These are phyloP conservation scores for Arthroderma uncinatum DNA, from an alignment of 2,329 filamentous ascomycete species.

Conservation along the genomic window DNA sequence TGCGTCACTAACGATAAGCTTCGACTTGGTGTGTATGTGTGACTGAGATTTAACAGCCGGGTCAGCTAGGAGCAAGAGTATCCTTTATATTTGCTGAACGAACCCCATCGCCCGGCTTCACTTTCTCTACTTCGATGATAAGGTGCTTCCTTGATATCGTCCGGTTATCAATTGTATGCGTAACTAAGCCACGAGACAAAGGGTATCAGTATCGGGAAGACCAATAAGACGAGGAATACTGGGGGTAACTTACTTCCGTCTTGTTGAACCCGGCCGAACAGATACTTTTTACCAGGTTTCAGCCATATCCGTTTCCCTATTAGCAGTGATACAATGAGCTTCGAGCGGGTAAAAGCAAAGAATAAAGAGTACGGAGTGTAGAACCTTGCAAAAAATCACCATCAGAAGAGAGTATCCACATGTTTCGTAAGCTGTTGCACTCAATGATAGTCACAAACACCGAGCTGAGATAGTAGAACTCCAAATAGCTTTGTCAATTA, in stretches of 20 bases:
- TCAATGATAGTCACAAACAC: neutral
- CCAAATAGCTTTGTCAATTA: neutral
- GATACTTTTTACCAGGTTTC: constrained; percentile 69
- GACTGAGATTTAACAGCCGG: constrained; percentile 34
- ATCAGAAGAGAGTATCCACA: constrained; percentile 54
- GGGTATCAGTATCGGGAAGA: neutral
- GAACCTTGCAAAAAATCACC: constrained; percentile 37
- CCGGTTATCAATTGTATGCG: constrained; percentile 63
- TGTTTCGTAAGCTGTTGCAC: constrained; percentile 21
- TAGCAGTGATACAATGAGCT: neutral
- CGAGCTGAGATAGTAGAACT: neutral
- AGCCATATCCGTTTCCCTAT: constrained; percentile 68
- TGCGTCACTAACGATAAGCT: constrained; percentile 63
- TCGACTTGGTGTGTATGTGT: constrained; percentile 54
- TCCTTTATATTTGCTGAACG: constrained; percentile 18
- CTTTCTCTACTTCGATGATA: constrained; percentile 58
- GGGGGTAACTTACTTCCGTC: constrained; percentile 25
- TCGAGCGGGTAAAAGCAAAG: constrained; percentile 35
- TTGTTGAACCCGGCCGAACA: constrained; percentile 66
- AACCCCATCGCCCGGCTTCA: constrained; percentile 57
- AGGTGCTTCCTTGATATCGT: constrained; percentile 84
- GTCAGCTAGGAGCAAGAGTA: constrained; percentile 12
- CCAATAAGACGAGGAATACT: neutral
- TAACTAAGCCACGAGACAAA: constrained; percentile 37
- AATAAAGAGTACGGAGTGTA: constrained; percentile 16